phyloP scores from a whole-genome alignment of 352 stramenopile species.

The Hyaloperonospora arabidopsidis region DNA sequence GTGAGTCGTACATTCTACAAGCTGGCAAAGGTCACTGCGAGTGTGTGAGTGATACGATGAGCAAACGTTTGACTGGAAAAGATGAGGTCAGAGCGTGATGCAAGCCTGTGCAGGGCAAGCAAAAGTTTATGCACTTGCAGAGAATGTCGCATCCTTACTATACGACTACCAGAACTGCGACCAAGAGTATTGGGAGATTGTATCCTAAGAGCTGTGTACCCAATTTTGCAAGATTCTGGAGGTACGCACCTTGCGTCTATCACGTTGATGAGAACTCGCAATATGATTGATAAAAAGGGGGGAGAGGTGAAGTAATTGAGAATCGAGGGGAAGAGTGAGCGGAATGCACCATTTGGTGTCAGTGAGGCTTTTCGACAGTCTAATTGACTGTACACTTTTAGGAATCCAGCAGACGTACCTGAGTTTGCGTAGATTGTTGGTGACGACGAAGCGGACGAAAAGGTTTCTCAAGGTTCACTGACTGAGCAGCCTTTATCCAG shows the following conservation, averaged over 20 bases:
- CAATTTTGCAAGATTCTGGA: conserved; percentile 92
- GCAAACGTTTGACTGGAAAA: conserved; percentile 90
- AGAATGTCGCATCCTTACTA: conserved; percentile 94
- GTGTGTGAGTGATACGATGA: conserved; percentile 51
- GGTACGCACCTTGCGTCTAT: too few species aligned
- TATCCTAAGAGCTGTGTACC: conserved; percentile 87
- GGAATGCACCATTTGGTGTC: conserved; percentile 63
- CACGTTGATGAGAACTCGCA: neutral
- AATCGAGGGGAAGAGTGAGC: conserved; percentile 58
- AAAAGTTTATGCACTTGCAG: conserved; percentile 95
- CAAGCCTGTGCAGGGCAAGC: conserved; percentile 95
- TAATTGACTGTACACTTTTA: conserved; percentile 50
- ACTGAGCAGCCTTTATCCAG: too few species aligned
- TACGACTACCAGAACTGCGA: conserved; percentile 98
- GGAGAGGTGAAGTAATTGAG: conserved; percentile 55
- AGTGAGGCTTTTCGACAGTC: conserved; percentile 62
- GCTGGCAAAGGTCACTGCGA: conserved; percentile 35
- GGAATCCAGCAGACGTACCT: conserved; percentile 50
- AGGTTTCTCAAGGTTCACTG: conserved; percentile 66
- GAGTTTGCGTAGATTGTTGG: conserved; percentile 95
- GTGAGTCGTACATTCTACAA: conserved; percentile 59
- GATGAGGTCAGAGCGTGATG: conserved; percentile 92
- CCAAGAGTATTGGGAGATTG: conserved; percentile 96
- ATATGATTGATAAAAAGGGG: neutral
- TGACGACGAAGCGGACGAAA: conserved; percentile 97